phyloP scores from a whole-genome alignment of 805 yeast genomes.

The Lachancea mirantina region DNA sequence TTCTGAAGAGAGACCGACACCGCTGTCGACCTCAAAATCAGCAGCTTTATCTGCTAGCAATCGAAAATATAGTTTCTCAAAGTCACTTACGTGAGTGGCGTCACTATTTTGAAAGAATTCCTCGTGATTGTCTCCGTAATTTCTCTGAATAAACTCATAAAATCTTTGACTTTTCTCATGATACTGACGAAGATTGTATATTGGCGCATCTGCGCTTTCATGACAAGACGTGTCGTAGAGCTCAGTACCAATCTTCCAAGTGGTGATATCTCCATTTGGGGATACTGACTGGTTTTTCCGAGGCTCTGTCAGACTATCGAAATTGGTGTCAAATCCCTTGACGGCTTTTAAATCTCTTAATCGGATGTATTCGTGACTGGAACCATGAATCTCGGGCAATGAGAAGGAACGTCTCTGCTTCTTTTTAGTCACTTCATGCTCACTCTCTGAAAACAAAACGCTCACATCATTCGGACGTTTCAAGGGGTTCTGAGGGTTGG shows the following conservation, averaged over 20 bases:
- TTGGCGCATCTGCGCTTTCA: slow-evolving; percentile 39
- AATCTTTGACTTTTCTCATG: slow-evolving; percentile 47
- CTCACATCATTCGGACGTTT: neutral
- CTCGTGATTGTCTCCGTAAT: slow-evolving; percentile 9
- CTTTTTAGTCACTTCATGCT: too few species aligned
- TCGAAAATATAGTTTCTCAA: slow-evolving; percentile 42
- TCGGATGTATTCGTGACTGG: slow-evolving; percentile 40
- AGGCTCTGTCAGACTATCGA: slow-evolving; percentile 42
- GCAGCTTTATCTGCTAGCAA: slow-evolving; percentile 26
- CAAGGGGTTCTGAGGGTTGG: slow-evolving; percentile 7
- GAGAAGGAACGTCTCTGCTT: slow-evolving; percentile 1
- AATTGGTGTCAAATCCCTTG: slow-evolving; percentile 47
- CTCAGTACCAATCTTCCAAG: slow-evolving; percentile 38
- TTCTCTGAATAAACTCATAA: slow-evolving; percentile 22
- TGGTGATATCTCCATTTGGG: slow-evolving; percentile 37
- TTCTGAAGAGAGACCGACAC: slow-evolving; percentile 28
- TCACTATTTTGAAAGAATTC: slow-evolving; percentile 17
- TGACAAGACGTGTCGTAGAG: slow-evolving; percentile 35
- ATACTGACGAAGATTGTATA: slow-evolving; percentile 51
- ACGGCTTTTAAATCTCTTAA: slow-evolving; percentile 38
- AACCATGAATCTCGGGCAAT: slow-evolving; percentile 23
- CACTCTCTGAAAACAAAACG: too few species aligned
- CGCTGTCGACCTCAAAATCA: slow-evolving; percentile 34
- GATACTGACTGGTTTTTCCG: slow-evolving; percentile 33
- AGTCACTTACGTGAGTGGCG: slow-evolving; percentile 13